Conservation (phyloP, 169 alveolate species). For the Cryptosporidium meleagridis region DNA sequence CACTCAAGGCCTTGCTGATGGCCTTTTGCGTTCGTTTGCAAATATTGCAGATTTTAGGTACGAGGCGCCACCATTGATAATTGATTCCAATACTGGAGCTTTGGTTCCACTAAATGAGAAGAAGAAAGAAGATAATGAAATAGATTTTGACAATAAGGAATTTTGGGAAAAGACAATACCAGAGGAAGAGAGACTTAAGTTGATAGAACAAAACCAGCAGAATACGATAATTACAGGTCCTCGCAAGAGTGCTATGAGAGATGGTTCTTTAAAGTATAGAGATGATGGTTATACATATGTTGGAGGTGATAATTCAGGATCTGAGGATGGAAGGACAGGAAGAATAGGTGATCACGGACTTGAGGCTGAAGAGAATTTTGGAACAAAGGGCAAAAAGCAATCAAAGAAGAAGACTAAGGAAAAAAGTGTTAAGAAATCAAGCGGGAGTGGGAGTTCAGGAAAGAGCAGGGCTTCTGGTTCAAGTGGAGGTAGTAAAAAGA, state of each 20-base stretch:
- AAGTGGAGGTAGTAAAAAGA: background rate
- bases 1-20: constrained; percentile 87
- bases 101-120: constrained; percentile 14
- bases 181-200: constrained; percentile 86
- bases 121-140: constrained; percentile 75
- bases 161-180: constrained; percentile 91
- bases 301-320: constrained; percentile 1
- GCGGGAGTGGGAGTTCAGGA: background rate
- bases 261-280: constrained; percentile 42
- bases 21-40: constrained; percentile 87
- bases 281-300: constrained; percentile 29
- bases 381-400: constrained; percentile 1
- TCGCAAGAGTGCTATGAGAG: constrained; percentile 85
- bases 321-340: background rate
- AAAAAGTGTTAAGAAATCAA: constrained; percentile 7
- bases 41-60: constrained; percentile 90
- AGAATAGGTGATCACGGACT: background rate
- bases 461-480: constrained; percentile 5
- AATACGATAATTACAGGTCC: constrained; percentile 88
- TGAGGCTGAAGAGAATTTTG: background rate
- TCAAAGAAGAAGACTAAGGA: constrained; percentile 22
- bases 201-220: constrained; percentile 84
- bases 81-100: constrained; percentile 63
- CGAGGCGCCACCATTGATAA: constrained; percentile 86
- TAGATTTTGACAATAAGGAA: constrained; percentile 86